These are phyloP conservation scores for Lachancea nothofagi DNA, from an alignment of 805 yeast genomes.

Conservation along the genomic window DNA sequence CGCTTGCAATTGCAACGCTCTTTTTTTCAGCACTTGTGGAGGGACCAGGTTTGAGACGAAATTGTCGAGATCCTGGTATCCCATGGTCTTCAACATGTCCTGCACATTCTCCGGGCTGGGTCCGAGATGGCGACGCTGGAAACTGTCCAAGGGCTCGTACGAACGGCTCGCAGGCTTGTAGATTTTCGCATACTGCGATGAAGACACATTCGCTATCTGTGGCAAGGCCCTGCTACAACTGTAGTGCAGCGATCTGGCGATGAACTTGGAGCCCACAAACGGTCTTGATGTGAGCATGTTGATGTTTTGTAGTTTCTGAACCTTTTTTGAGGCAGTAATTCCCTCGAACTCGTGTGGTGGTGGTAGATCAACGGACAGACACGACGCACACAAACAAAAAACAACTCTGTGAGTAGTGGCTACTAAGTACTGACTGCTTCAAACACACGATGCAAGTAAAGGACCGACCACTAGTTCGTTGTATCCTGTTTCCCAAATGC, in stretches of 20 bases:
- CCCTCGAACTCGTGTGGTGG: too few relatives aligned
- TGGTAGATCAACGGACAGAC: too few relatives aligned
- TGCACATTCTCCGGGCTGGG: constrained; percentile 59
- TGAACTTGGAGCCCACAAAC: background rate
- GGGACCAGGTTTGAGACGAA: constrained; percentile 77
- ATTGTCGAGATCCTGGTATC: constrained; percentile 59
- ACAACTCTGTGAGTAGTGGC: too few relatives aligned
- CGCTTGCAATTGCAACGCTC: constrained; percentile 53
- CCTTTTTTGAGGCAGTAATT: too few relatives aligned
- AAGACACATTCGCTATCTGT: constrained; percentile 46
- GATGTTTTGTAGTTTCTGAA: too few relatives aligned
- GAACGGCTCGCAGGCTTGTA: constrained; percentile 37
- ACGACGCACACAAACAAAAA: too few relatives aligned
- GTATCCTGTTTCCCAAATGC: too few relatives aligned
- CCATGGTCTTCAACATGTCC: constrained; percentile 61
- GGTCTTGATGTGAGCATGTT: constrained; percentile 7
- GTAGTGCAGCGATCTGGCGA: constrained; percentile 7
- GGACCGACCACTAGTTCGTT: too few relatives aligned
- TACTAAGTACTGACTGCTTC: too few relatives aligned
- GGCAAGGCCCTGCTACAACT: background rate
- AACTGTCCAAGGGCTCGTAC: constrained; percentile 59
- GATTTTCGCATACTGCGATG: constrained; percentile 44
- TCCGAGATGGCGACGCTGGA: constrained; percentile 88
- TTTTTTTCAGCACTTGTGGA: constrained; percentile 58
- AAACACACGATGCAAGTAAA: too few relatives aligned